A percentile compares a stretch with the other conserved stretches of the same genome.
phyloP scores from a whole-genome alignment of 129 eudicot species.

The Chrysanthemum seticuspe region DNA sequence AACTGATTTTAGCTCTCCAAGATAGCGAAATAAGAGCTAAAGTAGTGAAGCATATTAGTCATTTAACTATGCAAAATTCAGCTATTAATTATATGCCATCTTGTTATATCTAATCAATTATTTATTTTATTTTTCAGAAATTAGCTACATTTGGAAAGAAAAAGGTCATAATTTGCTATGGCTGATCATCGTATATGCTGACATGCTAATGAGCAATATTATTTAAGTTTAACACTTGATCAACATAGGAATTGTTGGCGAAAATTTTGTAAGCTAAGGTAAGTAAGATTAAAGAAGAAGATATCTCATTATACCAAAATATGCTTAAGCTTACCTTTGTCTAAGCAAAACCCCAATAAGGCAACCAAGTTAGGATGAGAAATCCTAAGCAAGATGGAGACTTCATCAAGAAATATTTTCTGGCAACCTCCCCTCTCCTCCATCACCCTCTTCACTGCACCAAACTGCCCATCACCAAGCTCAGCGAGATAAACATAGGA shows the following conservation, averaged over 20 bases:
- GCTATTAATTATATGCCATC: not conserved
- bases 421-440: constrained; percentile 79
- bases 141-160: not conserved
- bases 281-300: not conserved
- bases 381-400: constrained; percentile 80
- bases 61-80: too few relatives aligned
- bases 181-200: not conserved
- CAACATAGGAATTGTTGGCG: not conserved
- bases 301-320: constrained; percentile 1
- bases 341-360: constrained; percentile 77
- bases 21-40: too few relatives aligned
- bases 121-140: not conserved
- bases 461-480: constrained; percentile 67
- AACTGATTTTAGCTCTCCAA: too few relatives aligned
- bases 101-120: not conserved
- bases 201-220: not conserved
- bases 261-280: not conserved
- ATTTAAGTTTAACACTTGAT: not conserved
- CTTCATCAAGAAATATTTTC: constrained; percentile 79
- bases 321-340: constrained; percentile 52
- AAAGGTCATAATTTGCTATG: not conserved
- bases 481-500: constrained; percentile 78
- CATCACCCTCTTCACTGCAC: constrained; percentile 76
- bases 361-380: constrained; percentile 83
- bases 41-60: too few relatives aligned